Evolutionary conservation across 2,329 filamentous ascomycete genomes (phyloP).

Genomic region (Pseudocercospora vitis): DNA sequence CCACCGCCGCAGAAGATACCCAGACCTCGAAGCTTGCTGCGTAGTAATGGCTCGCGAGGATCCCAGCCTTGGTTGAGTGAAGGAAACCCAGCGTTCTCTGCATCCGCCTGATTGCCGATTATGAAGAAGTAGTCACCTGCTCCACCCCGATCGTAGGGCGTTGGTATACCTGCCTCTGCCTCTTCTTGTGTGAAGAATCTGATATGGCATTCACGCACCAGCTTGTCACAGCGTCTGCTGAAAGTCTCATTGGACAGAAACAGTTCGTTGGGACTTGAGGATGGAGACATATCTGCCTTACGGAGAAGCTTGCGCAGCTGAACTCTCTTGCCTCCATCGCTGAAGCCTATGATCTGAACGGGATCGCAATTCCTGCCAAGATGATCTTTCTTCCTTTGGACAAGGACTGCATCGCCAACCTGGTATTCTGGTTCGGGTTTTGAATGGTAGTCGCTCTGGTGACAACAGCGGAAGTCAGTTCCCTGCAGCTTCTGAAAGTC

Average conservation of each 20-base stretch:
- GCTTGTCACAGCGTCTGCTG: slow-evolving; percentile 34
- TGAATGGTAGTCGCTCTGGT: slow-evolving; percentile 34
- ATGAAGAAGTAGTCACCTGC: slow-evolving; percentile 63
- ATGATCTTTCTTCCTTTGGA: slow-evolving; percentile 29
- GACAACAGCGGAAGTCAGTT: slow-evolving; percentile 48
- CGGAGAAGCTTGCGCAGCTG: slow-evolving; percentile 19
- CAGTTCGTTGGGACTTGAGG: slow-evolving; percentile 57
- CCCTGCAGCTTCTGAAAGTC: slow-evolving; percentile 61
- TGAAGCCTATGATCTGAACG: slow-evolving; percentile 55
- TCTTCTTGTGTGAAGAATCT: slow-evolving; percentile 49
- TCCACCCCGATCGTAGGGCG: slow-evolving; percentile 66
- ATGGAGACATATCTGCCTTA: not conserved
- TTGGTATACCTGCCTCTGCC: slow-evolving; percentile 48
- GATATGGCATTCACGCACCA: slow-evolving; percentile 61
- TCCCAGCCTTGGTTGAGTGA: slow-evolving; percentile 43
- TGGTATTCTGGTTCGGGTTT: slow-evolving; percentile 37
- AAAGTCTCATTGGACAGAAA: slow-evolving; percentile 54
- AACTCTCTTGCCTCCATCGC: slow-evolving; percentile 39
- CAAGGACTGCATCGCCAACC: slow-evolving; percentile 62
- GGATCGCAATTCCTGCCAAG: slow-evolving; percentile 51
- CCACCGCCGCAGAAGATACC: slow-evolving; percentile 79
- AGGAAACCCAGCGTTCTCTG: not conserved
- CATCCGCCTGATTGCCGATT: not conserved
- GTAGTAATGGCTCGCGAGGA: not conserved
- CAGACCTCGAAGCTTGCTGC: slow-evolving; percentile 48